Evolutionary conservation across 1,139 yeast genomes (phyloP).

Genomic region (Candida gigantensis): DNA sequence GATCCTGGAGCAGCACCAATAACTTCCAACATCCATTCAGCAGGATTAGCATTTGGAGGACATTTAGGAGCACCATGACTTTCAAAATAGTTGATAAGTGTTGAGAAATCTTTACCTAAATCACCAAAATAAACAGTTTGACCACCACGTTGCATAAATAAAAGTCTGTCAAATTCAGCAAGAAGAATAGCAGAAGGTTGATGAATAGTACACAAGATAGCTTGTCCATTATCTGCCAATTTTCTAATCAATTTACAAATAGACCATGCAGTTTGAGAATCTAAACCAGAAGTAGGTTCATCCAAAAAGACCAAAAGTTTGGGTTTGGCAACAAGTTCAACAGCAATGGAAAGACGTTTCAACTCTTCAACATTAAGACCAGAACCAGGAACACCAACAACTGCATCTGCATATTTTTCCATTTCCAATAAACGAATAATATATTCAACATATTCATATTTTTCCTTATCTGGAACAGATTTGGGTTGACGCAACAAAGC

Average conservation of each 20-base stretch:
- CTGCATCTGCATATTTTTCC: conserved; percentile 36
- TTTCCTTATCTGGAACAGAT: conserved; percentile 29
- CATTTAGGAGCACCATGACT: conserved; percentile 51
- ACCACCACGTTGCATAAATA: conserved; percentile 49
- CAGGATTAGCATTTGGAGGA: conserved; percentile 47
- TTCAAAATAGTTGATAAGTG: conserved; percentile 58
- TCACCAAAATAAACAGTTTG: conserved; percentile 69
- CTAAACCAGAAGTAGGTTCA: conserved; percentile 45
- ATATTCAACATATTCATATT: conserved; percentile 37
- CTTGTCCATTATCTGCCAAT: conserved; percentile 45
- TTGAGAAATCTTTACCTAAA: conserved; percentile 53
- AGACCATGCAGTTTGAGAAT: conserved; percentile 48
- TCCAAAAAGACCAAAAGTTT: conserved; percentile 37
- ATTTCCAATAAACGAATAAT: conserved; percentile 39
- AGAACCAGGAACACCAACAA: conserved; percentile 43
- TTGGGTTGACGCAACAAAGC: conserved; percentile 41
- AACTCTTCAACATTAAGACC: conserved; percentile 43
- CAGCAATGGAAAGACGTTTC: conserved; percentile 40
- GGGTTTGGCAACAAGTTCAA: conserved; percentile 43
- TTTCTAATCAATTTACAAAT: conserved; percentile 43
- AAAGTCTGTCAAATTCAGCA: conserved; percentile 36
- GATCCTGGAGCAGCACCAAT: conserved; percentile 43
- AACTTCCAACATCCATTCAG: conserved; percentile 57
- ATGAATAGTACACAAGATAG: conserved; percentile 45
- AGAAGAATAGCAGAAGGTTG: conserved; percentile 44